Percentiles rank a stretch among this genome's conserved stretches.
Conservation (phyloP, 1,284 basidiomycete species). For the Sporisorium graminicola region DNA sequence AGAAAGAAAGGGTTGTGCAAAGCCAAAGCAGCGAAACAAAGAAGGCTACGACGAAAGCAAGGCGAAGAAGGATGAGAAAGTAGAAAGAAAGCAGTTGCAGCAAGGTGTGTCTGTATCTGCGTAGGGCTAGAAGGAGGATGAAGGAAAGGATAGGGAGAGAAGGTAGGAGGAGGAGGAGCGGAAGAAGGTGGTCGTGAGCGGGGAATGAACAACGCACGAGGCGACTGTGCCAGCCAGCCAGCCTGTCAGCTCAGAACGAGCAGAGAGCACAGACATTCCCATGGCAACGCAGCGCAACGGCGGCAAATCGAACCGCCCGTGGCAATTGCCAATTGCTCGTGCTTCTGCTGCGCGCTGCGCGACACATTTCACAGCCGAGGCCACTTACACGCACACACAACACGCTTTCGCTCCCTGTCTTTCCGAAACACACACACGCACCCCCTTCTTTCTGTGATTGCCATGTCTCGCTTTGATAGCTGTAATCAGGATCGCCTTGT, state of each 20-base stretch:
- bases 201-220: conserved; percentile 4
- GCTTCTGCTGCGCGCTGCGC: conserved; percentile 1
- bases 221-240: neutral
- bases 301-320: too few relatives aligned
- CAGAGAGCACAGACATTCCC: neutral
- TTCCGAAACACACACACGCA: too few relatives aligned
- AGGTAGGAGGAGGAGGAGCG: neutral
- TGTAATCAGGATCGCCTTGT: neutral
- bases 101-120: conserved; percentile 3
- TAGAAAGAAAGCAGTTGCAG: neutral
- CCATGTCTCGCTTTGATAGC: neutral
- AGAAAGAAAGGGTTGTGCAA: neutral
- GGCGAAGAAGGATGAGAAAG: neutral
- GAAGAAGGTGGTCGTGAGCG: conserved; percentile 4
- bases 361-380: neutral
- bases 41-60: neutral
- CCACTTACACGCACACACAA: conserved; percentile 5
- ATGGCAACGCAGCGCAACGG: neutral
- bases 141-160: neutral
- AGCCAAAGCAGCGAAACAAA: neutral
- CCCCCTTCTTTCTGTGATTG: too few relatives aligned
- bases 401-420: neutral
- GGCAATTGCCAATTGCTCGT: neutral
- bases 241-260: neutral
- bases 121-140: neutral